Evolutionary conservation across 1,139 yeast genomes (phyloP), one percentile per base, ranked within the genome.

Genomic region (Suhomyces atakaporum): DNA sequence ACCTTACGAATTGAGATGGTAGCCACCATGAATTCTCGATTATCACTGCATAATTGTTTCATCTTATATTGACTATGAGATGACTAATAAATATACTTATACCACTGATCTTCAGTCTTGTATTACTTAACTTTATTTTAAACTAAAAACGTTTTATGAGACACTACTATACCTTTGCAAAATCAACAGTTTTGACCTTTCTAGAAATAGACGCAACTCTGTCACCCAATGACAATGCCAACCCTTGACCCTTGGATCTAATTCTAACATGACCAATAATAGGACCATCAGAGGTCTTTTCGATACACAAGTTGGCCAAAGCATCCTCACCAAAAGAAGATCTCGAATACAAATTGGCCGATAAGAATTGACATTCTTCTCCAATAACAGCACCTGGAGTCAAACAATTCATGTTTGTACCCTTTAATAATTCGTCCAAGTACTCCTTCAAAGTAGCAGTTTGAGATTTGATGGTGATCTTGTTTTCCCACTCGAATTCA

Each of bases 401-500:
- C 55, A 94, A 75, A 58, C 96, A 84, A 37, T 84, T 82, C 97
- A 92, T 92, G 62, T 92, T 90, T 8, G 98, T 92, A 33, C 89
- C 92, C 44, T 74, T 72, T 67, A 88, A 72, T 54, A 94, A 69
- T 53, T 78, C 83, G 41, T 82, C 84, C 61, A 94, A 73, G 65
- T 88, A 94, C 34, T 79, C 87, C 56, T 83, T 84, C 56, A 94
- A 75, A 1, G 90, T 68, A 28, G 77, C 65, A 53, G 83, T 73
- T 39, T 72, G 73, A 3, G 95, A 81, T 52, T 85, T 83, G 58
- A 94, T 86, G 45, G 92, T 86, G 55, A 94, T 92, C 70, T 94
- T 94, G 69, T 94, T 94, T 65, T 94, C 99, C 99, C 99, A 94
- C 67, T 94, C 99, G 60, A 94, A 94, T 62, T 90, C 97, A 60